These are phyloP conservation scores for Trichoderma sp. DNA, from an alignment of 2,329 filamentous ascomycete species.

Conservation along the genomic window DNA sequence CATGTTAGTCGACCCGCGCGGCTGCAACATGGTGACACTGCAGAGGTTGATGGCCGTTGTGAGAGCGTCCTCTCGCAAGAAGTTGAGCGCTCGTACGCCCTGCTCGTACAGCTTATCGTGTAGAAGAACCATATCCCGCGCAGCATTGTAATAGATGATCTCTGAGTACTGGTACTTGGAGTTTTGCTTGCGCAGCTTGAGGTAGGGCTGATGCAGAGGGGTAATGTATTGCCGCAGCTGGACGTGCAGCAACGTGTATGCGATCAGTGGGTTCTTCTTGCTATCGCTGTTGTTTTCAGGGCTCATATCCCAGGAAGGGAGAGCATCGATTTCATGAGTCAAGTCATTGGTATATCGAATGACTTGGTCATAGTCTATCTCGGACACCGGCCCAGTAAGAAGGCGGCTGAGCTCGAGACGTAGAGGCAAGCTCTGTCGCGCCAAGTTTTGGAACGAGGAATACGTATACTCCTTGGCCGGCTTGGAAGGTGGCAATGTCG, in stretches of 20 bases:
- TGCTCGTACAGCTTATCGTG: constrained; percentile 59
- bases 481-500: constrained; percentile 50
- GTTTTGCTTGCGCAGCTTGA: constrained; percentile 57
- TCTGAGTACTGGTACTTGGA: constrained; percentile 62
- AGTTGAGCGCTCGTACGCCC: constrained; percentile 57
- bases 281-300: constrained; percentile 34
- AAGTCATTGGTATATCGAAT: constrained; percentile 60
- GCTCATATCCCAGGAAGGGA: constrained; percentile 54
- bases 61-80: constrained; percentile 58
- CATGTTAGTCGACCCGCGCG: constrained; percentile 56
- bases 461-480: constrained; percentile 54
- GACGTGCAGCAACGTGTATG: constrained; percentile 59
- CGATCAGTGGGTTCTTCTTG: constrained; percentile 55
- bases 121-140: constrained; percentile 59
- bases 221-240: constrained; percentile 62
- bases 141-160: constrained; percentile 61
- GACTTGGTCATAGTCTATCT: constrained; percentile 60
- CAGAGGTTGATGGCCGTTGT: constrained; percentile 60
- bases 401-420: constrained; percentile 57
- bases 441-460: constrained; percentile 57
- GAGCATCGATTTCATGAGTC: constrained; percentile 57
- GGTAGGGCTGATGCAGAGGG: constrained; percentile 58
- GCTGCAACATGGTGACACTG: constrained; percentile 60
- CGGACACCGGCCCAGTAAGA: constrained; percentile 51
- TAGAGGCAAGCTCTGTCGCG: constrained; percentile 53